These are phyloP conservation scores for Fomitopsis palustris DNA, from an alignment of 1,284 basidiomycete species.

Conservation along the genomic window DNA sequence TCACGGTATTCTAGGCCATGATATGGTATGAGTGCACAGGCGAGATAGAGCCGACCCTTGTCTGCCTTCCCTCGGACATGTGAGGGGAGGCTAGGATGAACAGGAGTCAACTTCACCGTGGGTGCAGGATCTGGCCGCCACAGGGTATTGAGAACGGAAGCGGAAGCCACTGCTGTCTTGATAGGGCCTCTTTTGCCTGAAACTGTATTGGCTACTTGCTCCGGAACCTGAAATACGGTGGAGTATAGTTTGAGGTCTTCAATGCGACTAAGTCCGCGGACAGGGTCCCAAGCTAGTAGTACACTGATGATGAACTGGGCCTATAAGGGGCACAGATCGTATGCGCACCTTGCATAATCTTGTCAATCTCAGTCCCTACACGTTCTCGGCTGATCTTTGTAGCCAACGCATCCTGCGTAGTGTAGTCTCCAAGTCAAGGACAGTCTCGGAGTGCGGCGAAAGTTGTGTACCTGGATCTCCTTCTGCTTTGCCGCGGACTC, in stretches of 20 bases:
- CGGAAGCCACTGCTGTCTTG: slow-evolving; percentile 48
- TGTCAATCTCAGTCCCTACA: slow-evolving; percentile 86
- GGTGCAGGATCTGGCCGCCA: slow-evolving; percentile 22
- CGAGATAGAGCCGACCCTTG: slow-evolving; percentile 68
- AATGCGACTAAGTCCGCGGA: slow-evolving; percentile 73
- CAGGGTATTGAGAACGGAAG: slow-evolving; percentile 54
- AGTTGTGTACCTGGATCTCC: slow-evolving; percentile 59
- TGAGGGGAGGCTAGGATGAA: slow-evolving; percentile 46
- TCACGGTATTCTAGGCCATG: slow-evolving; percentile 55
- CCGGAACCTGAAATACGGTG: slow-evolving; percentile 64
- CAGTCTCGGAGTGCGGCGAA: slow-evolving; percentile 1
- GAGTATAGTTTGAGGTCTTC: slow-evolving; percentile 66
- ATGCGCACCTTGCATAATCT: slow-evolving; percentile 80
- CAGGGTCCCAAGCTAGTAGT: slow-evolving; percentile 64
- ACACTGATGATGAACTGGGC: background rate
- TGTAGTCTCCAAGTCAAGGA: background rate
- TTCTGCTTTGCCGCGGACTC: slow-evolving; percentile 62
- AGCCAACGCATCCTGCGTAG: slow-evolving; percentile 60
- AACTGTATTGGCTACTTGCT: slow-evolving; percentile 40
- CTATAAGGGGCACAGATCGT: background rate
- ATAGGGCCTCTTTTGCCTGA: slow-evolving; percentile 38
- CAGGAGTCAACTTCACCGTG: slow-evolving; percentile 27
- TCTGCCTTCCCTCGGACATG: slow-evolving; percentile 37
- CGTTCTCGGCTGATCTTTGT: slow-evolving; percentile 86
- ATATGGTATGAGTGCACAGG: slow-evolving; percentile 67